Base-by-base conservation (phyloP, 2,329 filamentous ascomycete genomes). In the Colletotrichum orbiculare region DNA sequence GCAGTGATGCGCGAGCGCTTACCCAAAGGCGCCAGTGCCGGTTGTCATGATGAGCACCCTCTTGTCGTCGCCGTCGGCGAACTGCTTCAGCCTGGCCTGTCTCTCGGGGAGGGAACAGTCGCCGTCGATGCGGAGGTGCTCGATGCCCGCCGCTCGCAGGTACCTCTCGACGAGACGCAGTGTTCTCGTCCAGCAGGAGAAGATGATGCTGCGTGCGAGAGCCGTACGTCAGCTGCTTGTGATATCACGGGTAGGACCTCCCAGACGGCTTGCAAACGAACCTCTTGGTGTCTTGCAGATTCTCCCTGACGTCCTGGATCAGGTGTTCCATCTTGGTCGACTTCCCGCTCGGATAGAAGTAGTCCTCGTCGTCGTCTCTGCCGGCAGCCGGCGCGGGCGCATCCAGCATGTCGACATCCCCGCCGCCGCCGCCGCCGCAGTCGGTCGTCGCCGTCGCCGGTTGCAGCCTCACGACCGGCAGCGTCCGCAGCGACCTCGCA, bases 1-100 rank as follows among this genome's bases (percentile, higher is more conserved):
- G 25, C 25, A 25, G 25, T 25, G 25, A 25, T 5, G 25, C 2
- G 25, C 25, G 25, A 5, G 2, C 25, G 25, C 75, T 54, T 69
- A 83, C 83, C 83, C 83, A 37, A 82, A 79, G 0, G 82, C 84
- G 0, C 83, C 84, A 0, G 82, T 84, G 0, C 83, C 83, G 0
- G 79, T 82, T 0, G 82, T 86, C 83, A 87, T 86, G 13, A 87
- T 77, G 1, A 87, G 73, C 0, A 85, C 77, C 0, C 70, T 73
- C 0, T 73, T 59, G 0, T 71, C 64, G 0, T 64, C 58, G 0
- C 72, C 67, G 0, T 66, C 67, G 0, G 72, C 70, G 49, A 85
- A 85, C 0, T 74, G 66, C 0, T 78, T 69, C 0, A 86, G 72
- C 0, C 77, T 78, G 0, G 62, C 67, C 39, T 82, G 75, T 0